phyloP scores from a whole-genome alignment of 2,329 filamentous ascomycete species.

The Gaeumannomyces sp. region DNA sequence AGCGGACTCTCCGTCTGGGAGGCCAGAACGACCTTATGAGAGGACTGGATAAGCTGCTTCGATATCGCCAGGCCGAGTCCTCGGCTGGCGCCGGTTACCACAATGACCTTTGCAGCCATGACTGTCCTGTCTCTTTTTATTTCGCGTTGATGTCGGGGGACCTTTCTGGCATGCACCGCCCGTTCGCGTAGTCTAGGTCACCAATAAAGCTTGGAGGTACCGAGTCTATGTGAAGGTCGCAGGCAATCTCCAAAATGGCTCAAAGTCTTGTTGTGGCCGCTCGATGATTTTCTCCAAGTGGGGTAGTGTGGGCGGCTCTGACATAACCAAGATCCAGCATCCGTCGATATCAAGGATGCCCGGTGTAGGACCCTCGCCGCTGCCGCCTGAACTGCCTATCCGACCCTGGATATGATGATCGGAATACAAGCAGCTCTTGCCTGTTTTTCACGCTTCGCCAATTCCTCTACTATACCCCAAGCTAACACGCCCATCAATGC shows the following conservation, averaged over 20 bases:
- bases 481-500: no score
- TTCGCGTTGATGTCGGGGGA: neutral
- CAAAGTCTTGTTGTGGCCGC: neutral
- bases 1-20: slow-evolving; percentile 47
- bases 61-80: slow-evolving; percentile 55
- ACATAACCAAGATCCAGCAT: neutral
- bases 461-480: slow-evolving; percentile 26
- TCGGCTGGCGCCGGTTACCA: slow-evolving; percentile 61
- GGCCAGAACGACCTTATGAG: slow-evolving; percentile 54
- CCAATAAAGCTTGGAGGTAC: neutral
- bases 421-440: no score
- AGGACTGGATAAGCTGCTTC: slow-evolving; percentile 41
- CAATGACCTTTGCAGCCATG: slow-evolving; percentile 58
- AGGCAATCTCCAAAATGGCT: neutral
- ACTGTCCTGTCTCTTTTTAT: slow-evolving; percentile 11
- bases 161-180: no score
- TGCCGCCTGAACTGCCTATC: no score
- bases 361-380: no score
- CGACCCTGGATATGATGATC: no score
- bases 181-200: neutral
- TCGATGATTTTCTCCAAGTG: neutral
- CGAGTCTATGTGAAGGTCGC: neutral
- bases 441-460: neutral
- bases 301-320: neutral
- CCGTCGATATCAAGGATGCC: slow-evolving; percentile 3